Percentiles rank a stretch among this genome's conserved stretches.
Evolutionary conservation across 768 basidiomycete species (phyloP).

Genomic region (Lactifluus echinatus): DNA sequence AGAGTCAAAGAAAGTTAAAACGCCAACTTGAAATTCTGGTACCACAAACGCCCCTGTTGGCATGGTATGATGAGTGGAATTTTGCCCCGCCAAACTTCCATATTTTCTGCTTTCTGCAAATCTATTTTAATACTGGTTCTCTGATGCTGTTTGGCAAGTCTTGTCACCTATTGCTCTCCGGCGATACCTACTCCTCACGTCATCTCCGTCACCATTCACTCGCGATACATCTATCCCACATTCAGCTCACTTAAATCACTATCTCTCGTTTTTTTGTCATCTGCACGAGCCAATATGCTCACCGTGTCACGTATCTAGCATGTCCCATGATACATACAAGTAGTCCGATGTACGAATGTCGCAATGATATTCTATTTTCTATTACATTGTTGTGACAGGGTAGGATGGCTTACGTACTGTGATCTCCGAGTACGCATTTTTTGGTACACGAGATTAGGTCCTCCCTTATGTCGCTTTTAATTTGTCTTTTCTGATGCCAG

Average conservation of each 20-base stretch:
- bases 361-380: not conserved
- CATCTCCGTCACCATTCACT: not conserved
- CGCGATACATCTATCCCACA: slow-evolving; percentile 7
- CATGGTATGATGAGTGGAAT: not conserved
- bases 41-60: not conserved
- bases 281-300: not conserved
- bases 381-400: not conserved
- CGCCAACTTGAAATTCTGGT: not conserved
- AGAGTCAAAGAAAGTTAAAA: not conserved
- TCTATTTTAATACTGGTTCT: not conserved
- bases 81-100: not conserved
- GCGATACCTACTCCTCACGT: slow-evolving; percentile 8
- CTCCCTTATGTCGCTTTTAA: no score
- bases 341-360: slow-evolving; percentile 3
- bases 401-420: no score
- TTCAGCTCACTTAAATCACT: not conserved
- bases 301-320: not conserved
- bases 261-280: not conserved
- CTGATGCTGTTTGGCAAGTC: slow-evolving; percentile 7
- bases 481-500: no score
- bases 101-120: not conserved
- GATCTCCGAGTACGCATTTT: no score
- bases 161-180: not conserved
- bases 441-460: no score
- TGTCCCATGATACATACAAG: not conserved